Evolutionary conservation across 176 grass and related monocot genomes (phyloP).

Genomic region (Poa pratensis): DNA sequence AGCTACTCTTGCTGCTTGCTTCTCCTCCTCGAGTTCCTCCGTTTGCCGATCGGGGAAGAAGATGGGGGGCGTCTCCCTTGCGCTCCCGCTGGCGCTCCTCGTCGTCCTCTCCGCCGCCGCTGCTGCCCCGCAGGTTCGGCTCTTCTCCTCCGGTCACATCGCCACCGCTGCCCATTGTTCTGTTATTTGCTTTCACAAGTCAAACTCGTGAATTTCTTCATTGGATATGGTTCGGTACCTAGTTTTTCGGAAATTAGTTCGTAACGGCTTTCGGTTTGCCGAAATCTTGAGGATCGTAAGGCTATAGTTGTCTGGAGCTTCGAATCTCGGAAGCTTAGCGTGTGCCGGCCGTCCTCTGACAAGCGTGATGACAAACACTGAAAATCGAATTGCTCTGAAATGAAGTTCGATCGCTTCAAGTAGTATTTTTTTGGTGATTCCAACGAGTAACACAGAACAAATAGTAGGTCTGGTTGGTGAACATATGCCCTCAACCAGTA

Average conservation of each 20-base stretch:
- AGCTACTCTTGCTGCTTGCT: slow-evolving; percentile 6
- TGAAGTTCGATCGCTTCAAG: neutral
- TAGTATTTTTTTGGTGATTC: neutral
- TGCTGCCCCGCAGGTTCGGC: slow-evolving; percentile 1
- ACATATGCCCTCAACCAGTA: neutral
- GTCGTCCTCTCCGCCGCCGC: neutral
- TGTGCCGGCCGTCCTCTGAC: neutral
- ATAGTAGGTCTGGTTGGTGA: neutral
- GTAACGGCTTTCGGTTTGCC: neutral
- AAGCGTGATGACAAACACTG: neutral
- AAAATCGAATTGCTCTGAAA: neutral
- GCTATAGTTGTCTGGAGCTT: neutral
- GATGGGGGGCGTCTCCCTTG: neutral
- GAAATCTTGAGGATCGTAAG: neutral
- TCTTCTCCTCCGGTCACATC: neutral
- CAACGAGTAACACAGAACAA: neutral
- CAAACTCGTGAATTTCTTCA: neutral
- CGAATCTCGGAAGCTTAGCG: neutral
- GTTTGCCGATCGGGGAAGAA: neutral
- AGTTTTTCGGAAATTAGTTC: neutral
- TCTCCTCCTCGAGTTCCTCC: neutral
- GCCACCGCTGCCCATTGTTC: neutral
- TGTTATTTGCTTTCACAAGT: neutral
- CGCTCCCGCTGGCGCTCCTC: neutral
- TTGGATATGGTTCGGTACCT: neutral